A percentile compares a stretch with the other conserved stretches of the same genome.
Evolutionary conservation across 2,329 filamentous ascomycete species (phyloP).

Genomic region (Paracorniculantispora psalliotae): DNA sequence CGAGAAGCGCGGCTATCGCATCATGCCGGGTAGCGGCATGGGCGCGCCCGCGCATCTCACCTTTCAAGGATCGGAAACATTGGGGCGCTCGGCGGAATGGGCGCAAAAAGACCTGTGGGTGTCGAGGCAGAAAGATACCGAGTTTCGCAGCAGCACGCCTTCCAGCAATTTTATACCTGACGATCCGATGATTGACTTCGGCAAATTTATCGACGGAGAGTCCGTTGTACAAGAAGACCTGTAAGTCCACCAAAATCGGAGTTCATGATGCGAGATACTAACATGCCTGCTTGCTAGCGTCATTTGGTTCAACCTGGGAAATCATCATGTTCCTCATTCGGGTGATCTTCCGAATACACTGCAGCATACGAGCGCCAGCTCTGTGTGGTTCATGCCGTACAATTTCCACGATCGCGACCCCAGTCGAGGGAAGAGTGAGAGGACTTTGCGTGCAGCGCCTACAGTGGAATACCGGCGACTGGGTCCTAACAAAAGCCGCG

Average conservation of each 20-base stretch:
- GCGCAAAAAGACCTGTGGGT: slow-evolving; percentile 5
- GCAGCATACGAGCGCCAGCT: slow-evolving; percentile 22
- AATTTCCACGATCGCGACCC: slow-evolving; percentile 8
- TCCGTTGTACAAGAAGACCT: slow-evolving; percentile 31
- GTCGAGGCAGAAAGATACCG: slow-evolving; percentile 4
- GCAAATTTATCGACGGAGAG: slow-evolving; percentile 40
- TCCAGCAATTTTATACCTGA: slow-evolving; percentile 12
- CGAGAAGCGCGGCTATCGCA: slow-evolving; percentile 47
- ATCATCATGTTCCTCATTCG: slow-evolving; percentile 53
- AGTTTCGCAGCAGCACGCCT: background rate
- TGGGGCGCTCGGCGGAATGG: slow-evolving; percentile 32
- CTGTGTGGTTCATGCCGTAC: slow-evolving; percentile 17
- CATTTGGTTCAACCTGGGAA: slow-evolving; percentile 49
- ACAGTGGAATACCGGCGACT: no score
- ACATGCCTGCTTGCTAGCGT: slow-evolving; percentile 25
- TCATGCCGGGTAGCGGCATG: slow-evolving; percentile 21
- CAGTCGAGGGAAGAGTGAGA: background rate
- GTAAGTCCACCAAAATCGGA: background rate
- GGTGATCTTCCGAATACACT: slow-evolving; percentile 43
- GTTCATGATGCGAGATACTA: slow-evolving; percentile 35
- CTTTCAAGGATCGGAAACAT: background rate
- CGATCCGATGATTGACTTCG: slow-evolving; percentile 48
- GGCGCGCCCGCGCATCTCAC: slow-evolving; percentile 1
- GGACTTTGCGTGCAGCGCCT: background rate
- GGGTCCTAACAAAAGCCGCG: no score